Evolutionary conservation across 2,329 filamentous ascomycete genomes (phyloP), one percentile per base, ranked within the genome.

Genomic region (Thelonectria olida): DNA sequence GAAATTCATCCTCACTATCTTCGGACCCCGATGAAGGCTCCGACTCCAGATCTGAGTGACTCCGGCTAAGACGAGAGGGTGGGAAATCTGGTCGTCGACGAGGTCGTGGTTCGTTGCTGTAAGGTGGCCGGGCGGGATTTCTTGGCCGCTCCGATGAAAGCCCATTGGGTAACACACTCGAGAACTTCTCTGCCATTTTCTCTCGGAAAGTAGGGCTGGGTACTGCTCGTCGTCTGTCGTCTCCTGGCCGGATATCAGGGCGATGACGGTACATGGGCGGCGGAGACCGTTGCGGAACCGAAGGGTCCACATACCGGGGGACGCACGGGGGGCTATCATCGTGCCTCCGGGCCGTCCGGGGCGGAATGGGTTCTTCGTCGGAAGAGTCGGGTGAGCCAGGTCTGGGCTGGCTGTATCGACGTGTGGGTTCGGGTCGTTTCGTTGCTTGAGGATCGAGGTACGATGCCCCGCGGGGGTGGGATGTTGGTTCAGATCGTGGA

Each of bases 321-420:
- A 19, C 45, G 19, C 56, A 62, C 7, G 78, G 61, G 59, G 73
- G 67, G 67, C 64, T 62, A 41, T 68, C 31, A 48, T 71, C 70
- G 3, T 65, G 67, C 54, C 71, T 67, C 31, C 72, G 67, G 61
- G 71, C 74, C 22, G 66, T 51, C 22, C 69, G 72, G 22, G 73
- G 64, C 3, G 73, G 73, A 2, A 45, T 60, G n/a, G 69, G 66
- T 17, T 81, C 80, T 2, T 80, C 78, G 2, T 80, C 80, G n/a
- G 80, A 81, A 2, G 79, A 77, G 13, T 75, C 73, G 3, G 78
- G 78, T 20, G 79, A 79, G 42, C 75, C 72, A 50, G 79, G 78
- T 27, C 80, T 76, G 0, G 83, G 81, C 54, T 85, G 84, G 65
- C 83, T 85, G 67, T 85, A 82, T 27, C 82, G 75, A 19, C 84